A percentile compares a stretch with the other conserved stretches of the same genome.
Evolutionary conservation across 805 yeast species (phyloP).

Genomic region (Pichia nakasei): DNA sequence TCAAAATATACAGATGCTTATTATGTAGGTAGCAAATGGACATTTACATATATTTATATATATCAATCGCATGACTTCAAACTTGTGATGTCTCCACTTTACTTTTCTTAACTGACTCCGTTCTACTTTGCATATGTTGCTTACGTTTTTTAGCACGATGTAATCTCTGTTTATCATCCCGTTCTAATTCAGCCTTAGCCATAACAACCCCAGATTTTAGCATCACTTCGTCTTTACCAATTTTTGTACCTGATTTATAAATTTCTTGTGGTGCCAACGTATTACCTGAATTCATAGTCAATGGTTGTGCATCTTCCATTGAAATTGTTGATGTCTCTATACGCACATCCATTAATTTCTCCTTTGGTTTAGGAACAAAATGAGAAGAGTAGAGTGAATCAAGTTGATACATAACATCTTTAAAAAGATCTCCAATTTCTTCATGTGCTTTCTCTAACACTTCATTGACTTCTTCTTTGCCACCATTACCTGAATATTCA

Average conservation of each 20-base stretch:
- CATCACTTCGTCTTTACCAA: conserved; percentile 49
- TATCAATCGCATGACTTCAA: too few species aligned
- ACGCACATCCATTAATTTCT: conserved; percentile 70
- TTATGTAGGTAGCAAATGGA: too few species aligned
- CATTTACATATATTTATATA: too few species aligned
- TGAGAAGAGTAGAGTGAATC: conserved; percentile 93
- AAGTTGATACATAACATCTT: conserved; percentile 55
- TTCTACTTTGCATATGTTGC: conserved; percentile 29
- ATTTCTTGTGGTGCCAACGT: conserved; percentile 94
- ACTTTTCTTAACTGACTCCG: conserved; percentile 23
- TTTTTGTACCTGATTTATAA: conserved; percentile 41
- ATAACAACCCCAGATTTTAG: conserved; percentile 72
- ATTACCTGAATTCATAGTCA: conserved; percentile 61
- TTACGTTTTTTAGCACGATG: conserved; percentile 82
- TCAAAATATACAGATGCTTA: too few species aligned
- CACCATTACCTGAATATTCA: conserved; percentile 41
- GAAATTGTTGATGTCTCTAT: conserved; percentile 73
- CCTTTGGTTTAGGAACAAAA: conserved; percentile 84
- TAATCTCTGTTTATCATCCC: conserved; percentile 80
- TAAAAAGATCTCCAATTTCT: conserved; percentile 63
- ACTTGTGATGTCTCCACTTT: conserved; percentile 16
- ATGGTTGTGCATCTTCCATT: conserved; percentile 96
- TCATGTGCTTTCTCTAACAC: conserved; percentile 65
- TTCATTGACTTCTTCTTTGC: conserved; percentile 37
- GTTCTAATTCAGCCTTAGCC: conserved; percentile 70